Percentiles rank a stretch among this genome's conserved stretches.
phyloP scores from a whole-genome alignment of 805 yeast genomes.

The Candida morakotiae region DNA sequence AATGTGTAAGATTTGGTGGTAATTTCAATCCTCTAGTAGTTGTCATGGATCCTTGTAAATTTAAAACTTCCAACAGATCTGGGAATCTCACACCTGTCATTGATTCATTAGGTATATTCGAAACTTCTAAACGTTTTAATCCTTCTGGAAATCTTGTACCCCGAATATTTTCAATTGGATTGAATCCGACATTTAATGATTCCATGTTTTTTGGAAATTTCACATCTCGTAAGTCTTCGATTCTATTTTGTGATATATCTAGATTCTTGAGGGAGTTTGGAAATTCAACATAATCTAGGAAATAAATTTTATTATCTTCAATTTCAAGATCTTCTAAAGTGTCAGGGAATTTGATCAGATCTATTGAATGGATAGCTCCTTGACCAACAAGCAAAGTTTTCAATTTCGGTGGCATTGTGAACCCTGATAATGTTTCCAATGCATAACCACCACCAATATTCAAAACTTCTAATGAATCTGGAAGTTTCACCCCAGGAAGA shows the following conservation, averaged over 20 bases:
- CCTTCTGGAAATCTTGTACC: conserved; percentile 38
- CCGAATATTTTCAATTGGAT: conserved; percentile 41
- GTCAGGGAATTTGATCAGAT: conserved; percentile 31
- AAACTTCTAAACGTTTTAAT: conserved; percentile 32
- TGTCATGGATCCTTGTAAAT: conserved; percentile 42
- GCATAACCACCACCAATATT: conserved; percentile 39
- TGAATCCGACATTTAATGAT: conserved; percentile 27
- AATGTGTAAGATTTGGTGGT: conserved; percentile 25
- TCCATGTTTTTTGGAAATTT: conserved; percentile 31
- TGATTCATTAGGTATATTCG: conserved; percentile 42
- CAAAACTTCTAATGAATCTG: conserved; percentile 32
- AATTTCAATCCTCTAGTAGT: conserved; percentile 40
- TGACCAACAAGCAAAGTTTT: conserved; percentile 27
- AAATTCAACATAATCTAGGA: conserved; percentile 35
- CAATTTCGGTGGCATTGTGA: conserved; percentile 32
- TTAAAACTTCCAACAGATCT: conserved; percentile 30
- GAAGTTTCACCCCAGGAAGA: conserved; percentile 37
- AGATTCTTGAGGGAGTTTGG: conserved; percentile 26
- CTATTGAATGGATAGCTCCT: conserved; percentile 31
- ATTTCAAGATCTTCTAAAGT: conserved; percentile 30
- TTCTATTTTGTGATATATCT: conserved; percentile 36
- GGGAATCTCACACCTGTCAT: conserved; percentile 47
- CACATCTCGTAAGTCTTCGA: conserved; percentile 34
- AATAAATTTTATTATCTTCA: conserved; percentile 34
- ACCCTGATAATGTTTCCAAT: conserved; percentile 36